Evolutionary conservation across 306 rosid genomes (phyloP).

Genomic region (Cicer bijugum): DNA sequence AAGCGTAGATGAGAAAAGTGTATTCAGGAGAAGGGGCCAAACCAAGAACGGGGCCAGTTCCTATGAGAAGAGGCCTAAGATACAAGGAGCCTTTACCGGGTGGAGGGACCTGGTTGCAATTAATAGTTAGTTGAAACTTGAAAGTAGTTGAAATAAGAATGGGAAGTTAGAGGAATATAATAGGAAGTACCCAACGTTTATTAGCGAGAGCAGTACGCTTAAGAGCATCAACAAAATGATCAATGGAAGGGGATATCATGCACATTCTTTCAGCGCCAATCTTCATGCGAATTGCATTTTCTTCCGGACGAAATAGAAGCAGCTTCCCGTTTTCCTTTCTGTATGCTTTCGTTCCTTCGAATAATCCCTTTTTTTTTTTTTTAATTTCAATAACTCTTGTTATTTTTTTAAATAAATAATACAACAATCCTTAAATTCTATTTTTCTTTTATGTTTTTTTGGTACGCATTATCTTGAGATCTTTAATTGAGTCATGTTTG

Average conservation of each 20-base stretch:
- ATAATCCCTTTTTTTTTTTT: conserved; percentile 60
- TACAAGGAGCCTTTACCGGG: conserved; percentile 80
- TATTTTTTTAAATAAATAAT: too few relatives aligned
- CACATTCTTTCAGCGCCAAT: conserved; percentile 86
- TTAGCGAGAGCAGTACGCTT: conserved; percentile 76
- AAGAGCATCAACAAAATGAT: conserved; percentile 74
- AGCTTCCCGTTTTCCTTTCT: conserved; percentile 75
- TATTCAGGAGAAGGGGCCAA: conserved; percentile 79
- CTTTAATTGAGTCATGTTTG: background rate
- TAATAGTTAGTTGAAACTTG: too few relatives aligned
- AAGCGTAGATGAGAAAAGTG: conserved; percentile 76
- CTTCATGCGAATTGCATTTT: conserved; percentile 76
- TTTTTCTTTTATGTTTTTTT: too few relatives aligned
- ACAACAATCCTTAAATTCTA: too few relatives aligned
- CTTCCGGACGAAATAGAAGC: conserved; percentile 78
- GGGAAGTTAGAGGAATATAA: too few relatives aligned
- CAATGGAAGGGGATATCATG: conserved; percentile 74
- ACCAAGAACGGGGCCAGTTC: conserved; percentile 85
- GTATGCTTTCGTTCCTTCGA: conserved; percentile 87
- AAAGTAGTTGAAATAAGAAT: too few relatives aligned
- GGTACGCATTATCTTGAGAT: background rate
- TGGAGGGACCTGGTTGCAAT: conserved; percentile 65
- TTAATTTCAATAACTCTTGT: background rate
- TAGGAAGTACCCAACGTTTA: conserved; percentile 94
- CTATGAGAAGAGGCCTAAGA: conserved; percentile 82